These are phyloP conservation scores for Ascochyta viciae-villosae DNA, from an alignment of 2,329 filamentous ascomycete genomes.

Conservation along the genomic window DNA sequence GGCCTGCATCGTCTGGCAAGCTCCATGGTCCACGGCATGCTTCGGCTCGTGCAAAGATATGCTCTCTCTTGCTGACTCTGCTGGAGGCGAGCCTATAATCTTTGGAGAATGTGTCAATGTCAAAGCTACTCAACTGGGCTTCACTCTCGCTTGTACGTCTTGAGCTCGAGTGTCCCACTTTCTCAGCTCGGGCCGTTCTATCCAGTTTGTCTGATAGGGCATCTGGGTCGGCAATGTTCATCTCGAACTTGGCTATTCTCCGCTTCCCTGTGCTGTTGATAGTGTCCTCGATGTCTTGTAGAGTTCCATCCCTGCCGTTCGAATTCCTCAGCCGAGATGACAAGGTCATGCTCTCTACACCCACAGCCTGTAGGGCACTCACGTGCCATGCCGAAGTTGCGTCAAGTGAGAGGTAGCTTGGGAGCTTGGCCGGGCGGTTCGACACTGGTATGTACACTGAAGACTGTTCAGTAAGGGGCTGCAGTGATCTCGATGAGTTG, in stretches of 20 bases:
- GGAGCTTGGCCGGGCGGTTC: slow-evolving; percentile 64
- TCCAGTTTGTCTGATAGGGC: slow-evolving; percentile 35
- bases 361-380: slow-evolving; percentile 76
- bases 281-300: slow-evolving; percentile 69
- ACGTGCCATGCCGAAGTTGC: slow-evolving; percentile 76
- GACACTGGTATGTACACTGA: slow-evolving; percentile 79
- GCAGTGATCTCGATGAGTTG: slow-evolving; percentile 77
- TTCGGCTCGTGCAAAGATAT: slow-evolving; percentile 52
- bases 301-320: slow-evolving; percentile 55
- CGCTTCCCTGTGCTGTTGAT: slow-evolving; percentile 81
- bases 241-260: slow-evolving; percentile 75
- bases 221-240: slow-evolving; percentile 63
- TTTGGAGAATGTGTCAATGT: slow-evolving; percentile 44
- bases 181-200: slow-evolving; percentile 31
- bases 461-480: slow-evolving; percentile 71
- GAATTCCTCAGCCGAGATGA: slow-evolving; percentile 70
- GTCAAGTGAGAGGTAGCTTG: slow-evolving; percentile 67
- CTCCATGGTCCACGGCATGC: slow-evolving; percentile 51
- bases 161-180: slow-evolving; percentile 35
- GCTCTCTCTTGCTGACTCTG: slow-evolving; percentile 34
- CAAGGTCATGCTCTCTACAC: slow-evolving; percentile 79
- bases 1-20: slow-evolving; percentile 34
- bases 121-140: slow-evolving; percentile 35
- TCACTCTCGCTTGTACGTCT: slow-evolving; percentile 26
- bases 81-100: slow-evolving; percentile 34